Percentiles rank a stretch among this genome's conserved stretches.
Conservation (phyloP, 495 filamentous ascomycete species). For the Paragyromitra xinjiangensis region DNA sequence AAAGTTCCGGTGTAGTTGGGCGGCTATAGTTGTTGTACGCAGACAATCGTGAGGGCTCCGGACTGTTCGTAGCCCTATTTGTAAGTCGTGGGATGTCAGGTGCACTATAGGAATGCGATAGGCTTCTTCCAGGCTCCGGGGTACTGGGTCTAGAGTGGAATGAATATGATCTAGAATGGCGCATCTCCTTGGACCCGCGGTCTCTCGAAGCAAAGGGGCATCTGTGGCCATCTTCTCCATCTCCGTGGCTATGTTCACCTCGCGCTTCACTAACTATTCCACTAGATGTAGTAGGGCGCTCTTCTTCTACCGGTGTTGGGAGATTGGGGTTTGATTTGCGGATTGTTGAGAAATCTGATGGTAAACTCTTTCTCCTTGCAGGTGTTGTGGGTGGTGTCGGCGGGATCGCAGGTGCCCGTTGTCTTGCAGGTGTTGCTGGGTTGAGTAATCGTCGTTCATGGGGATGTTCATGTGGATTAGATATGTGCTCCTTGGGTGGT, state of each 20-base stretch:
- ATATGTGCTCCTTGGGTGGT: constrained; percentile 10
- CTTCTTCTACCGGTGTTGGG: constrained; percentile 39
- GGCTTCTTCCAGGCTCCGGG: constrained; percentile 27
- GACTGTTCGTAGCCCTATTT: constrained; percentile 23
- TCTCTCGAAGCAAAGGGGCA: constrained; percentile 37
- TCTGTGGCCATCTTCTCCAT: constrained; percentile 34
- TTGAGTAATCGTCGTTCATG: constrained; percentile 22
- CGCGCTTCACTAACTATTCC: constrained; percentile 26
- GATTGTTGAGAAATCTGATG: constrained; percentile 36
- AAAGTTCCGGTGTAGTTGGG: constrained; percentile 41
- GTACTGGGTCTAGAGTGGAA: constrained; percentile 30
- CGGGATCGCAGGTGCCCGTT: constrained; percentile 30
- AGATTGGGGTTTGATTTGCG: constrained; percentile 25
- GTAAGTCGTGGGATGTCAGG: constrained; percentile 34
- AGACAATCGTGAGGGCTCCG: constrained; percentile 20
- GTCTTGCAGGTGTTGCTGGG: constrained; percentile 46
- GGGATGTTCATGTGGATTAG: constrained; percentile 23
- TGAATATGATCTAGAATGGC: constrained; percentile 36
- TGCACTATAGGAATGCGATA: constrained; percentile 47
- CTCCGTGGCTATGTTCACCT: constrained; percentile 14
- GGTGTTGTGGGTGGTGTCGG: constrained; percentile 49
- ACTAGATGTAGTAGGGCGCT: constrained; percentile 30
- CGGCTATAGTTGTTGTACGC: constrained; percentile 28
- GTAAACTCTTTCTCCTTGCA: constrained; percentile 44
- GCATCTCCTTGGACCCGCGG: constrained; percentile 36